Evolutionary conservation across 345 rosid species (phyloP).

Genomic region (Gynandropsis gynandra): DNA sequence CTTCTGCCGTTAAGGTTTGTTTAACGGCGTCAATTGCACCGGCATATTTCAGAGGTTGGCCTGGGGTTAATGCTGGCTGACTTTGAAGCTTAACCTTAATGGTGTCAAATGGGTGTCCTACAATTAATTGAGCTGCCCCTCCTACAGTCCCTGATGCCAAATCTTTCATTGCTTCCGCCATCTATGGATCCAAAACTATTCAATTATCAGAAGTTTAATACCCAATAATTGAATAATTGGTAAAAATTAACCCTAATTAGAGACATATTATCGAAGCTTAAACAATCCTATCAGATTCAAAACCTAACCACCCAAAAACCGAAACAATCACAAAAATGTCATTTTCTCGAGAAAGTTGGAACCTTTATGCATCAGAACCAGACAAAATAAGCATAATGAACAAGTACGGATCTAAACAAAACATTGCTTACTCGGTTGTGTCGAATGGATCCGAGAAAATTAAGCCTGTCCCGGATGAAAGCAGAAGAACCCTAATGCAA

Average conservation of each 20-base stretch:
- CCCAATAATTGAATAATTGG: no score
- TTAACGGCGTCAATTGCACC: slow-evolving; percentile 90
- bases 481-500: slow-evolving; percentile 11
- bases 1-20: slow-evolving; percentile 86
- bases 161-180: slow-evolving; percentile 90
- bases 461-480: not conserved
- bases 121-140: slow-evolving; percentile 83
- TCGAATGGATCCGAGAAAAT: slow-evolving; percentile 23
- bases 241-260: no score
- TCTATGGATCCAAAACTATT: slow-evolving; percentile 32
- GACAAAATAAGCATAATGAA: not conserved
- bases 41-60: slow-evolving; percentile 60
- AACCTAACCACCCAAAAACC: slow-evolving; percentile 2
- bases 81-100: slow-evolving; percentile 99
- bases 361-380: slow-evolving; percentile 2
- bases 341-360: not conserved
- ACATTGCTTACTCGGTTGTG: not conserved
- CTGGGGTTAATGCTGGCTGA: slow-evolving; percentile 75
- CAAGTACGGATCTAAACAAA: not conserved
- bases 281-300: no score
- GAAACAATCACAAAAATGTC: not conserved
- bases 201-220: not conserved
- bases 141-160: slow-evolving; percentile 87
- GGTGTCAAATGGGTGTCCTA: slow-evolving; percentile 97
- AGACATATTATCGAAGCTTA: no score